Evolutionary conservation across 164 flowering plant species (phyloP), one percentile per base, ranked within the genome.

Genomic region (Vitis labrusca): DNA sequence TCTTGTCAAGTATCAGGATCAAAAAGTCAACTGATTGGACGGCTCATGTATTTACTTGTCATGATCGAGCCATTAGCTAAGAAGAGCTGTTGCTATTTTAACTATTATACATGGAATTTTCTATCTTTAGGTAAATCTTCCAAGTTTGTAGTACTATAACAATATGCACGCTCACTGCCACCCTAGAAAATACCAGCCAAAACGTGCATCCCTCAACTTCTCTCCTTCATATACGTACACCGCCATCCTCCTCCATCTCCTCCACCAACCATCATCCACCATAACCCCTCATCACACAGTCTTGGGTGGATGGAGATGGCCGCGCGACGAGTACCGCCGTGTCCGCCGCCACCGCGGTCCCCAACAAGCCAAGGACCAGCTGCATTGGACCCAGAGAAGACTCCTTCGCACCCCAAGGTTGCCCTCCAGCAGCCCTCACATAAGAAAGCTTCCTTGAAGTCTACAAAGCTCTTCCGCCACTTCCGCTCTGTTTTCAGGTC

Each of bases 401-500:
- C 66, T 32, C 73, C 52, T 3, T 0, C 68, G 12, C 66, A 54
- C 16, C 76, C 74, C 1, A 54, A 50, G 1, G 60, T 77, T 55
- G 70, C 90, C 68, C 87, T 85, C 64, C 66, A 81, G 63, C 81
- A 84, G 23, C 87, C 89, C 2, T 69, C 89, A 1, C 16, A 32
- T 9, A 78, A 65, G 60, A 81, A 71, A 49, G 71, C 52, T 29
- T 59, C 73, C 9, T 78, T 82, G 0, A 82, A 73, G 19, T 66
- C 85, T 8, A 9, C 63, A 0, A 78, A 78, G 59, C 60, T 88
- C n/a, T 67, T 87, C 70, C 85, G 86, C 0, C 81, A 76, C 0
- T 66, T 91, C 59, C 90, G 89, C 2, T 65, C 85, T 0, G 85
- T 83, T 10, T 83, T 91, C 82, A 78, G 87, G 23, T 80, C 97